A percentile compares a stretch with the other conserved stretches of the same genome.
phyloP scores from a whole-genome alignment of 23 red algal species.

The Agarophyton chilense region DNA sequence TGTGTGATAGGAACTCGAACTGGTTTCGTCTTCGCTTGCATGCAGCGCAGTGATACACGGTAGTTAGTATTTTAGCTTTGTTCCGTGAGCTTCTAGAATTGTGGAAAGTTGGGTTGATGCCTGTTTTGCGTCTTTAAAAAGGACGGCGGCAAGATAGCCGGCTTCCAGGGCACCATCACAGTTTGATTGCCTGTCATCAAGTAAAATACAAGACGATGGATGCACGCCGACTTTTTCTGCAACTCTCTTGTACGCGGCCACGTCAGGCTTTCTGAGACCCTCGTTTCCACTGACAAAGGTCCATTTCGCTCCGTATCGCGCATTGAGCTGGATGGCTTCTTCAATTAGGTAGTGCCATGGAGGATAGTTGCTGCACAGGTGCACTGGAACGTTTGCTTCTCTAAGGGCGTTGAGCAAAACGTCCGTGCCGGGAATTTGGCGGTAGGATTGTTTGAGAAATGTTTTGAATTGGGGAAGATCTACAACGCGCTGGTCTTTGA shows the following conservation, averaged over 20 bases:
- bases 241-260: constrained; percentile 45
- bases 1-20: constrained; percentile 8
- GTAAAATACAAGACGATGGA: constrained; percentile 64
- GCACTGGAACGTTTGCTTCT: constrained; percentile 50
- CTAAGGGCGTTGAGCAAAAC: constrained; percentile 63
- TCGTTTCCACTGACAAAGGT: constrained; percentile 85
- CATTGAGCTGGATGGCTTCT: constrained; percentile 60
- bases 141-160: constrained; percentile 67
- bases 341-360: constrained; percentile 77
- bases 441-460: constrained; percentile 77
- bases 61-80: background rate
- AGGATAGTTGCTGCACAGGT: constrained; percentile 95
- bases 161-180: constrained; percentile 69
- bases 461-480: constrained; percentile 58
- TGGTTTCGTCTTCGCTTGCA: background rate
- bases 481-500: constrained; percentile 54
- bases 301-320: constrained; percentile 75
- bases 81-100: constrained; percentile 11
- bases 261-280: constrained; percentile 86
- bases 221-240: constrained; percentile 46
- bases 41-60: background rate
- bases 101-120: constrained; percentile 11
- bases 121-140: constrained; percentile 58
- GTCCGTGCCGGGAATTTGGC: constrained; percentile 72
- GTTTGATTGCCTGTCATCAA: constrained; percentile 89